These are phyloP conservation scores for Kwoniella europaea DNA, from an alignment of 768 basidiomycete species.

Conservation along the genomic window DNA sequence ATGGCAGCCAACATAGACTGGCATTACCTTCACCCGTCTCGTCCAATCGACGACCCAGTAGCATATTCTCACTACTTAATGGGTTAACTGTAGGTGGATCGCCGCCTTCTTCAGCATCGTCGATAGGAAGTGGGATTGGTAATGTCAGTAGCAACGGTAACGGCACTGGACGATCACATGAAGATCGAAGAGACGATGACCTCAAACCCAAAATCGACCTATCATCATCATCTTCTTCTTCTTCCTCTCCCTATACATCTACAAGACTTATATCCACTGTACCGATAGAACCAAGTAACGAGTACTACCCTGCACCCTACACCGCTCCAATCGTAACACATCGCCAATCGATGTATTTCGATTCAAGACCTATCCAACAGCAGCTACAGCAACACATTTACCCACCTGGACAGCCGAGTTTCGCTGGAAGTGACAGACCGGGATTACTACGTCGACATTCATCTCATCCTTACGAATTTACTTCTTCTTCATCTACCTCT, in stretches of 20 bases:
- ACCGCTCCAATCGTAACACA: slow-evolving; percentile 20
- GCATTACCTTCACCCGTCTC: slow-evolving; percentile 2
- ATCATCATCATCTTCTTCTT: background rate
- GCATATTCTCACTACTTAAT: slow-evolving; percentile 36
- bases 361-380: background rate
- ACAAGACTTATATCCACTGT: background rate
- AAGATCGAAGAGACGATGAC: background rate
- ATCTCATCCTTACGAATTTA: slow-evolving; percentile 42
- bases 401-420: background rate
- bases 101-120: slow-evolving; percentile 29
- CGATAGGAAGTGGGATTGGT: background rate
- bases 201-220: background rate
- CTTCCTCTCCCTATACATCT: background rate
- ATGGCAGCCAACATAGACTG: background rate
- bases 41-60: slow-evolving; percentile 12
- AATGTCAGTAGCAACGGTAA: background rate
- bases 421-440: slow-evolving; percentile 15
- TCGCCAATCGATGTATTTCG: slow-evolving; percentile 23
- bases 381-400: background rate
- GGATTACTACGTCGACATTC: slow-evolving; percentile 42
- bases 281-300: background rate
- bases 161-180: background rate
- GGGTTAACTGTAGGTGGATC: slow-evolving; percentile 15
- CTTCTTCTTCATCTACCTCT: slow-evolving; percentile 11
- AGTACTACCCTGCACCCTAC: slow-evolving; percentile 6